These are phyloP conservation scores for Suillus hirtellus DNA, from an alignment of 768 basidiomycete species.

Conservation along the genomic window DNA sequence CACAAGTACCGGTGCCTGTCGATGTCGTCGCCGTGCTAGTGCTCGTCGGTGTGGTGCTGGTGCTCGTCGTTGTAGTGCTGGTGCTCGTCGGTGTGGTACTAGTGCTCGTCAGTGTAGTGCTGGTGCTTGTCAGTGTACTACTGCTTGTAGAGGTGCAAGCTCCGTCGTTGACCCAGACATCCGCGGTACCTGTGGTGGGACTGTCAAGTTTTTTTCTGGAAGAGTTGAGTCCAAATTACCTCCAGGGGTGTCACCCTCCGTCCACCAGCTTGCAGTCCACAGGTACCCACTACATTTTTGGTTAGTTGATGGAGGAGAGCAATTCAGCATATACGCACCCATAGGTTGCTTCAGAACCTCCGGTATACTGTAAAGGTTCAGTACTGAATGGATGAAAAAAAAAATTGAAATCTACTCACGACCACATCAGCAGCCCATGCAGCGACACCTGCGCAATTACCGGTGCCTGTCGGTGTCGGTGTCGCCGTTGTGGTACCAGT, in stretches of 20 bases:
- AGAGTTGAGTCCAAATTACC: slow-evolving; percentile 15
- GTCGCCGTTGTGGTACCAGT: slow-evolving; percentile 9
- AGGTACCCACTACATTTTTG: slow-evolving; percentile 38
- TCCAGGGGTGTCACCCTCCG: slow-evolving; percentile 36
- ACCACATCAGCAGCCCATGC: slow-evolving; percentile 40
- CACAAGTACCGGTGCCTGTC: slow-evolving; percentile 35
- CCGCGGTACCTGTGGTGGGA: slow-evolving; percentile 39
- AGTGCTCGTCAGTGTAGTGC: too few species aligned
- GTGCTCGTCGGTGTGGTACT: slow-evolving; percentile 3
- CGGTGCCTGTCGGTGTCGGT: slow-evolving; percentile 22
- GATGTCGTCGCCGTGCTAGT: slow-evolving; percentile 9
- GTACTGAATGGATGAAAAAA: background rate
- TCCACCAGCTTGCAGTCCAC: slow-evolving; percentile 52
- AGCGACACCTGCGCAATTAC: slow-evolving; percentile 40
- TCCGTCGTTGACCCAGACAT: slow-evolving; percentile 60
- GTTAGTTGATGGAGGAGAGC: background rate
- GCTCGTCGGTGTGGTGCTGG: background rate
- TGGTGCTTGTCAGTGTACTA: too few species aligned
- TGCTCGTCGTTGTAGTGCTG: background rate
- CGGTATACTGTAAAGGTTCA: slow-evolving; percentile 37
- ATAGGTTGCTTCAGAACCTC: slow-evolving; percentile 41
- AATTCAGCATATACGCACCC: slow-evolving; percentile 29
- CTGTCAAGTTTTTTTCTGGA: background rate
- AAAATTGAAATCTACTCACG: slow-evolving; percentile 27
- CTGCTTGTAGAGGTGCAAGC: slow-evolving; percentile 36